Evolutionary conservation across 345 rosid species (phyloP).

Genomic region (Kandelia obovata): DNA sequence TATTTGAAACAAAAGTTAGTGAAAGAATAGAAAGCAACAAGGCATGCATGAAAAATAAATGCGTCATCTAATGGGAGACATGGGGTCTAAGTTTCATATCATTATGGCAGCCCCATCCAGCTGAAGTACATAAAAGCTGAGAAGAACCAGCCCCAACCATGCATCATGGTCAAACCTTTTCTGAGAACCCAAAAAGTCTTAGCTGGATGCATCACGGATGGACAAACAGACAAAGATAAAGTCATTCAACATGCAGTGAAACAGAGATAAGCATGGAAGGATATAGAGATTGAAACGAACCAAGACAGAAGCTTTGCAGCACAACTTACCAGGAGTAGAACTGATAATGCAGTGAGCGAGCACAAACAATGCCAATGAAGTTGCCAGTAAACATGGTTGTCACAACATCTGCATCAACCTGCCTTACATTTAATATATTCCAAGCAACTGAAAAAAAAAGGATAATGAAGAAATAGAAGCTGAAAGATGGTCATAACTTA

Average conservation of each 20-base stretch:
- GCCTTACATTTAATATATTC: constrained; percentile 18
- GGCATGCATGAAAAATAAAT: too few relatives aligned
- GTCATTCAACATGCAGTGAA: neutral
- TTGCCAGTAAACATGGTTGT: constrained; percentile 76
- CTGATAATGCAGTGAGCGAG: constrained; percentile 95
- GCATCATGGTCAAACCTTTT: too few relatives aligned
- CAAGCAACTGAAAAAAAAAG: constrained; percentile 1
- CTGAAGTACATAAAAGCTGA: too few relatives aligned
- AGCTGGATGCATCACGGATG: neutral
- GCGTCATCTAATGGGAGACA: too few relatives aligned
- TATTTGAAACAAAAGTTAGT: too few relatives aligned
- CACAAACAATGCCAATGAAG: constrained; percentile 82
- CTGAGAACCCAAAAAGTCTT: neutral
- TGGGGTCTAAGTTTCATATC: too few relatives aligned
- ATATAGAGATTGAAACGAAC: neutral
- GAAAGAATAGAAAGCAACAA: too few relatives aligned
- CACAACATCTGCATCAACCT: constrained; percentile 56
- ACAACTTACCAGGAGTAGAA: constrained; percentile 82
- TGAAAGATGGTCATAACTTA: constrained; percentile 31
- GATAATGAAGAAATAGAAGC: neutral
- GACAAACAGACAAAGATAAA: neutral
- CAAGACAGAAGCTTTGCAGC: neutral
- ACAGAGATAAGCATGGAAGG: neutral
- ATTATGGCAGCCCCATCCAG: too few relatives aligned
- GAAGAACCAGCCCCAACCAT: too few relatives aligned